phyloP scores from a whole-genome alignment of 1,284 basidiomycete species.

The Tylopilus sp. region DNA sequence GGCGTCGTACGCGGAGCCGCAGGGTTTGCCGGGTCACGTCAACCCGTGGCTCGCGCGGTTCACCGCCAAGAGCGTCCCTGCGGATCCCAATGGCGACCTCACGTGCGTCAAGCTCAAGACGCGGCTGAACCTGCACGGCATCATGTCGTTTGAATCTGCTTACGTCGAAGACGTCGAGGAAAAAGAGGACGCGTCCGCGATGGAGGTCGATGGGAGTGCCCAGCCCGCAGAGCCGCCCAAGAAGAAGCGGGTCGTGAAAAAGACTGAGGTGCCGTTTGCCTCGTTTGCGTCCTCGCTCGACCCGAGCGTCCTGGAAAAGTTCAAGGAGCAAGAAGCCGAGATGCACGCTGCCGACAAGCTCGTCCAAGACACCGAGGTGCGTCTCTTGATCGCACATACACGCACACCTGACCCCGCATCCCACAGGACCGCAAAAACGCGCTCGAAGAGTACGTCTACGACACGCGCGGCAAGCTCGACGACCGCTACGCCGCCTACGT shows the following conservation, averaged over 20 bases:
- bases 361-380: slow-evolving; percentile 89
- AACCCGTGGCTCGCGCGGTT: slow-evolving; percentile 83
- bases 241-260: slow-evolving; percentile 81
- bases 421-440: slow-evolving; percentile 90
- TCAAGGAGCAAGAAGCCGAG: slow-evolving; percentile 78
- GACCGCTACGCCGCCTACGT: slow-evolving; percentile 78
- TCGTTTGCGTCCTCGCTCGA: slow-evolving; percentile 66
- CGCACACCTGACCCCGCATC: no score
- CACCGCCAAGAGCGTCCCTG: slow-evolving; percentile 77
- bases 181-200: slow-evolving; percentile 63
- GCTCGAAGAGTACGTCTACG: slow-evolving; percentile 96
- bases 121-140: slow-evolving; percentile 80
- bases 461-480: slow-evolving; percentile 88
- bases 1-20: slow-evolving; percentile 74
- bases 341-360: slow-evolving; percentile 92
- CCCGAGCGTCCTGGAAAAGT: slow-evolving; percentile 57
- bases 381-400: slow-evolving; percentile 22
- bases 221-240: slow-evolving; percentile 54
- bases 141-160: slow-evolving; percentile 81
- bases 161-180: slow-evolving; percentile 85
- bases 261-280: slow-evolving; percentile 77
- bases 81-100: slow-evolving; percentile 67
- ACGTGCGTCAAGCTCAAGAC: slow-evolving; percentile 87
- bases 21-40: slow-evolving; percentile 68
- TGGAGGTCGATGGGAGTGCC: slow-evolving; percentile 66